These are phyloP conservation scores for Volvariella surrecta DNA, from an alignment of 1,284 basidiomycete genomes.

Conservation along the genomic window DNA sequence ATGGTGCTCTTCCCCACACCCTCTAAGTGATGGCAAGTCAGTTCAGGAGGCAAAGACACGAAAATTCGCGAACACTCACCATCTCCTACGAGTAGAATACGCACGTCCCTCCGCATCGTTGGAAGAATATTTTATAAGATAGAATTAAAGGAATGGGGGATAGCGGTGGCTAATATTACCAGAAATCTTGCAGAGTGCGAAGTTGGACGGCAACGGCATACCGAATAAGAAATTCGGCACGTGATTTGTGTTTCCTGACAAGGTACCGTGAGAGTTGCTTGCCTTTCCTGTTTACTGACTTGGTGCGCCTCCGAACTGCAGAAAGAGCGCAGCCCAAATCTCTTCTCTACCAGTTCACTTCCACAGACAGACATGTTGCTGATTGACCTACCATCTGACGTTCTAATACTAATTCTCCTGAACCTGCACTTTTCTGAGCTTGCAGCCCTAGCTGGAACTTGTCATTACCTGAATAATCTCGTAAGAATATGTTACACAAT, in stretches of 20 bases:
- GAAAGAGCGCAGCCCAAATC: background rate
- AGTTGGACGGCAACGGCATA: background rate
- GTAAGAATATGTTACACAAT: constrained; percentile 26
- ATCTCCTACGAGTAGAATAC: constrained; percentile 92
- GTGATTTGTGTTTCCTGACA: constrained; percentile 2
- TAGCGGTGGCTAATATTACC: too few species aligned
- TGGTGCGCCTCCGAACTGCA: background rate
- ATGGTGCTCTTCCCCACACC: constrained; percentile 94
- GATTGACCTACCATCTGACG: constrained; percentile 41
- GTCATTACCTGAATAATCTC: constrained; percentile 32
- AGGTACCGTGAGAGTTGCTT: background rate
- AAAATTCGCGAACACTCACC: constrained; percentile 33
- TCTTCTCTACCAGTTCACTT: background rate
- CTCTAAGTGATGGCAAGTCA: constrained; percentile 39
- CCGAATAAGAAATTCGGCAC: constrained; percentile 1
- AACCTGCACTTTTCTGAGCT: constrained; percentile 38
- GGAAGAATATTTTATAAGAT: background rate
- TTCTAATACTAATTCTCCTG: constrained; percentile 47
- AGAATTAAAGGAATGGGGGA: background rate
- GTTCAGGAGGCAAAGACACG: constrained; percentile 8
- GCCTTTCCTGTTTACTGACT: background rate
- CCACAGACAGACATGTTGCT: constrained; percentile 14
- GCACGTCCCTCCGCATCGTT: constrained; percentile 79
- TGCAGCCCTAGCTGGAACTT: constrained; percentile 36
- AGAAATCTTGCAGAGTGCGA: background rate